Conservation (phyloP, 257 asterid genomes). For the Ophiorrhiza pumila region DNA sequence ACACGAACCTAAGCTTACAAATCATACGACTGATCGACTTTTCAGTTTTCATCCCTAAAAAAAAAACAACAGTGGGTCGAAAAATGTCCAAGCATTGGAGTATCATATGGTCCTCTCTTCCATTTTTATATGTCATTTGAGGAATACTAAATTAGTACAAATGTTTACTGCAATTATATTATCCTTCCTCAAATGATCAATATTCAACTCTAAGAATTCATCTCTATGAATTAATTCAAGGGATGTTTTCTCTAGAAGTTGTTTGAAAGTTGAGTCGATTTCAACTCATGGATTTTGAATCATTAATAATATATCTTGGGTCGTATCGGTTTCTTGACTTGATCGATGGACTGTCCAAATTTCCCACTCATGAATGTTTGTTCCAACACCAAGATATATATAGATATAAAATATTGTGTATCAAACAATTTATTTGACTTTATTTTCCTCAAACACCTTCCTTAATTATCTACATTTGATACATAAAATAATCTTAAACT, state of each 20-base stretch:
- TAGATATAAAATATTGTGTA: background rate
- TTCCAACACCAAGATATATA: background rate
- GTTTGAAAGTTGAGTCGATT: background rate
- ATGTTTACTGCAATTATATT: too few relatives aligned
- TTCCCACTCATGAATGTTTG: background rate
- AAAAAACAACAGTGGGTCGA: background rate
- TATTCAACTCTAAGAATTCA: background rate
- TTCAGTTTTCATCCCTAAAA: too few relatives aligned
- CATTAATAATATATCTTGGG: background rate
- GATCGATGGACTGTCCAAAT: background rate
- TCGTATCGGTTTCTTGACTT: background rate
- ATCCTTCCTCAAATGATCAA: too few relatives aligned
- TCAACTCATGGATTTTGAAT: background rate
- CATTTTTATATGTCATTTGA: background rate
- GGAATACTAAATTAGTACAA: too few relatives aligned
- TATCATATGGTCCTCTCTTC: background rate
- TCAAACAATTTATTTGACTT: background rate
- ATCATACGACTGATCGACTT: background rate
- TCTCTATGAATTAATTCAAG: too few relatives aligned
- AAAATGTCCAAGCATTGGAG: slow-evolving; percentile 7
- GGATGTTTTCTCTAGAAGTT: slow-evolving; percentile 2
- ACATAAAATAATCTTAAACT: too few relatives aligned
- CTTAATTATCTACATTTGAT: background rate
- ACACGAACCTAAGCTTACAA: background rate
- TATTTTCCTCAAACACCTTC: background rate